Evolutionary conservation across 106 monocot species (phyloP).

Genomic region (Allium cepa): DNA sequence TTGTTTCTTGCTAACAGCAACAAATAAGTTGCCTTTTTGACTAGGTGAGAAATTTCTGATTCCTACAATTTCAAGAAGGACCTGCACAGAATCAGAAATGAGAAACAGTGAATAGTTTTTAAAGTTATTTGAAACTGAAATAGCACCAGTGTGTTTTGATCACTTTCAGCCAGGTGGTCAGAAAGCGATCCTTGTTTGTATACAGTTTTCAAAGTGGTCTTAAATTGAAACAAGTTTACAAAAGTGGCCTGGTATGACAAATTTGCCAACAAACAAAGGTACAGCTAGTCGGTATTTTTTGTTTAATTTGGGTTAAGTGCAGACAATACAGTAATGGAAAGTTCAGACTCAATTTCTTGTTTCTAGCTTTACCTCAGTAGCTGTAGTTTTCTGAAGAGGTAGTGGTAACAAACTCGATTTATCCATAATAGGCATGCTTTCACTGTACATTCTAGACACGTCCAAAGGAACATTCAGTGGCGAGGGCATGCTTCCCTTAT

Average conservation of each 20-base stretch:
- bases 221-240: no score
- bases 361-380: constrained; percentile 50
- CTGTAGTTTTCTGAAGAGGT: constrained; percentile 30
- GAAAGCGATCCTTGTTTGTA: no score
- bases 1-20: constrained; percentile 53
- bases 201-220: no score
- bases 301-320: no score
- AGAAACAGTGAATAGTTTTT: no score
- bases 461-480: constrained; percentile 21
- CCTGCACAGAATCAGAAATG: constrained; percentile 25
- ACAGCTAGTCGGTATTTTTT: no score
- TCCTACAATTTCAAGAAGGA: constrained; percentile 60
- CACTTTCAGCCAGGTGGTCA: no score
- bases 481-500: constrained; percentile 50
- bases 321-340: no score
- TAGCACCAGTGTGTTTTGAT: no score
- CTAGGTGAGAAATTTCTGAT: constrained; percentile 30
- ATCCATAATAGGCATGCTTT: background rate
- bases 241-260: no score
- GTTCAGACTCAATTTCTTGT: background rate
- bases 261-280: no score
- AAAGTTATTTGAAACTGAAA: no score
- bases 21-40: constrained; percentile 41
- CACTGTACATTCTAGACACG: background rate
- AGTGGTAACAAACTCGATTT: constrained; percentile 11